Conservation (phyloP, 495 filamentous ascomycete genomes). For the Penicillium taxi region DNA sequence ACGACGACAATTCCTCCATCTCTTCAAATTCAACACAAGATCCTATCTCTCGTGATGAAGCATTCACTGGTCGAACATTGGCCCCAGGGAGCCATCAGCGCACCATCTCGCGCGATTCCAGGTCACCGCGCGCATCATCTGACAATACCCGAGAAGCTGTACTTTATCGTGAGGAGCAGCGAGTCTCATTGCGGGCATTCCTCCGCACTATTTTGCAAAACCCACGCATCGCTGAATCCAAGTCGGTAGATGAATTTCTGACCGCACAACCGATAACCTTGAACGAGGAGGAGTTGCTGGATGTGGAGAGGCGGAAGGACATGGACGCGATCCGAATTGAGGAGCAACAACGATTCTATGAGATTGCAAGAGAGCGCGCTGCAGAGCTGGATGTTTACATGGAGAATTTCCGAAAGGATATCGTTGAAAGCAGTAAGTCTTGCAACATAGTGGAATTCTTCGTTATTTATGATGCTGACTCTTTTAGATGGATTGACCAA, state of each 20-base stretch:
- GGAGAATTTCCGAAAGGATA: conserved; percentile 72
- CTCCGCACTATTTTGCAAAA: conserved; percentile 77
- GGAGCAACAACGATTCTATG: conserved; percentile 90
- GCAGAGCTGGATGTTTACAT: conserved; percentile 94
- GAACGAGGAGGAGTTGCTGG: conserved; percentile 73
- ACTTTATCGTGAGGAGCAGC: conserved; percentile 82
- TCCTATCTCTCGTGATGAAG: conserved; percentile 31
- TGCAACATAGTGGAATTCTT: background rate
- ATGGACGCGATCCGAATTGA: conserved; percentile 84
- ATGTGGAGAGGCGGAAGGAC: conserved; percentile 67
- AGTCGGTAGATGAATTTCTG: conserved; percentile 75
- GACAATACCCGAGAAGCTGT: conserved; percentile 39
- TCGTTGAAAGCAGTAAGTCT: conserved; percentile 67
- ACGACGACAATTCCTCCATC: conserved; percentile 65
- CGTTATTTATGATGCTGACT: background rate
- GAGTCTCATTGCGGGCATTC: conserved; percentile 86
- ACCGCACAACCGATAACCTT: conserved; percentile 57
- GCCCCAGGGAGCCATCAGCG: conserved; percentile 22
- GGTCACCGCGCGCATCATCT: conserved; percentile 44
- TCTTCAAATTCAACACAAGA: conserved; percentile 67
- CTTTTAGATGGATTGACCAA: conserved; percentile 73
- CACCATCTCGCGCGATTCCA: conserved; percentile 33
- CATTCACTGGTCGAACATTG: conserved; percentile 19
- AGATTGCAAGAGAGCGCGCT: conserved; percentile 84
- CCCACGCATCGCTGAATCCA: conserved; percentile 69